Evolutionary conservation across 192 early-diverging fungal species (phyloP).

Genomic region (Backusella morwellensis): DNA sequence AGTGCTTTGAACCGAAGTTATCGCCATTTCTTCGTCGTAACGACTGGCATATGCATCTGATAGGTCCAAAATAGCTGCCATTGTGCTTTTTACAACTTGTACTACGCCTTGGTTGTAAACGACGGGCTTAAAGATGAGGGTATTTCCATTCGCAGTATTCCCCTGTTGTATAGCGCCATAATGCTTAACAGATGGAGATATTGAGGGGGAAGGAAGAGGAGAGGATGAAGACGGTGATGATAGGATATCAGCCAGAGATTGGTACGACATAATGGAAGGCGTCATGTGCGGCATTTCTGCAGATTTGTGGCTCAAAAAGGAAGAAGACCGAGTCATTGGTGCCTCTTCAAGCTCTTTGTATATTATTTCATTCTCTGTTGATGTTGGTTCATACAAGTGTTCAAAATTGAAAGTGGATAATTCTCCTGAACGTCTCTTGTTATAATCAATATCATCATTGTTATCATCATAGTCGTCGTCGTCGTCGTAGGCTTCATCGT

Average conservation of each 20-base stretch:
- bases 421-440: not conserved
- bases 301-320: constrained; percentile 10
- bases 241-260: constrained; percentile 20
- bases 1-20: not conserved
- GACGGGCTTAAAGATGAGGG: not conserved
- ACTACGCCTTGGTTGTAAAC: not conserved
- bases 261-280: constrained; percentile 8
- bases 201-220: not conserved
- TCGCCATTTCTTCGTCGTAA: not conserved
- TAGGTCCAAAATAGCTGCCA: not conserved
- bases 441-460: not conserved
- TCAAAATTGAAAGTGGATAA: not conserved
- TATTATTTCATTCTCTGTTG: constrained; percentile 2
- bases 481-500: not conserved
- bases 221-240: not conserved
- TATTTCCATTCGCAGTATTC: not conserved
- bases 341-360: not conserved
- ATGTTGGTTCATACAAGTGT: not conserved
- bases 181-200: not conserved
- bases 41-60: not conserved
- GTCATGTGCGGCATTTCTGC: not conserved
- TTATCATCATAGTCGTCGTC: not conserved
- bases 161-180: not conserved
- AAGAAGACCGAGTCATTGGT: not conserved
- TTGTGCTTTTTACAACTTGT: not conserved